Percentiles rank a stretch among this genome's conserved stretches.
Evolutionary conservation across 208 protist species (phyloP).

Genomic region (Blechomonas ayalai): DNA sequence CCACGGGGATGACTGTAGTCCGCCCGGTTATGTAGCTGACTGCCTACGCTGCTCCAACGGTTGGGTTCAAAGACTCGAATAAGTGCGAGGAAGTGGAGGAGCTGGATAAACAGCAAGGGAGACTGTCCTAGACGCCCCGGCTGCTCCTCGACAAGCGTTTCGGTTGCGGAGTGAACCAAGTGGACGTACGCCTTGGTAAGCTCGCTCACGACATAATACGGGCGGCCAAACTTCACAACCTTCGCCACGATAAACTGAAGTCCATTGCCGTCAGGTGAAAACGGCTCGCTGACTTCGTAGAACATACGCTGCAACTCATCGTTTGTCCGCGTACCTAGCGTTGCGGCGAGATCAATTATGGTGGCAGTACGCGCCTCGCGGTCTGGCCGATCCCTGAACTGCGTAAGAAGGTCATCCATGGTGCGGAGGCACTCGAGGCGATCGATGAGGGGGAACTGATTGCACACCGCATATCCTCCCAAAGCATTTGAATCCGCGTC

Average conservation of each 20-base stretch:
- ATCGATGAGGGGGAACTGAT: slow-evolving; percentile 56
- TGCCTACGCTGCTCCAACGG: slow-evolving; percentile 68
- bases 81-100: slow-evolving; percentile 78
- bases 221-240: slow-evolving; percentile 61
- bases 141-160: slow-evolving; percentile 51
- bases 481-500: slow-evolving; percentile 7
- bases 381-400: slow-evolving; percentile 58
- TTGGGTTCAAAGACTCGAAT: slow-evolving; percentile 84
- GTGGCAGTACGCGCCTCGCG: slow-evolving; percentile 57
- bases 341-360: slow-evolving; percentile 67
- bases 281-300: slow-evolving; percentile 57
- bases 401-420: slow-evolving; percentile 52
- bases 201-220: slow-evolving; percentile 48
- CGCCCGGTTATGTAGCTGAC: slow-evolving; percentile 58
- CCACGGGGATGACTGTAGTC: slow-evolving; percentile 77
- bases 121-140: slow-evolving; percentile 52
- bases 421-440: slow-evolving; percentile 64
- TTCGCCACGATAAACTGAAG: slow-evolving; percentile 53
- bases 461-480: slow-evolving; percentile 40
- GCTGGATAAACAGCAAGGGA: slow-evolving; percentile 42
- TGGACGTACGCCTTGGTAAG: slow-evolving; percentile 54
- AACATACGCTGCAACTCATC: slow-evolving; percentile 61
- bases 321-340: slow-evolving; percentile 42
- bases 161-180: slow-evolving; percentile 54
- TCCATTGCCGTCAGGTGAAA: slow-evolving; percentile 57